A percentile compares a stretch with the other conserved stretches of the same genome.
These are phyloP conservation scores for Sporothrix pseudoabietina DNA, from an alignment of 2,329 filamentous ascomycete species.

Conservation along the genomic window DNA sequence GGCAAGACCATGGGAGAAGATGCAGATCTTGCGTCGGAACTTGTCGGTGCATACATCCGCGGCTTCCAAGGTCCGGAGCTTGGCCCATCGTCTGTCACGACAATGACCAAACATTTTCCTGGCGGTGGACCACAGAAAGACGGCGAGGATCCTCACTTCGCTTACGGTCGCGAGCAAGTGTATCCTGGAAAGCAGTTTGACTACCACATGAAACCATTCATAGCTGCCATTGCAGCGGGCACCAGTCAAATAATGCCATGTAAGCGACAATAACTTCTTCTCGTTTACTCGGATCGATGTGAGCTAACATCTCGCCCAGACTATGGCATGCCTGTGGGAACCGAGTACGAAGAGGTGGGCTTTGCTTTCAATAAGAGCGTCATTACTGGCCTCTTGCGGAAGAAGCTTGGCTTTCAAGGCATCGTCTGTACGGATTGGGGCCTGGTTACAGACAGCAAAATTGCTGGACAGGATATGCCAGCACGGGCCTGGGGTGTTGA, in stretches of 20 bases:
- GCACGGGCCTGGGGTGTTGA: neutral
- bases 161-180: neutral
- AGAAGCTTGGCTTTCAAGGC: neutral
- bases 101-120: neutral
- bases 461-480: neutral
- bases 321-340: neutral
- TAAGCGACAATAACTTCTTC: neutral
- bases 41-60: neutral
- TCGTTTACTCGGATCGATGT: neutral
- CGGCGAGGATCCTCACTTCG: neutral
- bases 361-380: neutral
- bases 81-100: neutral
- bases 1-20: neutral
- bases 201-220: neutral
- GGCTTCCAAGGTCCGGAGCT: neutral
- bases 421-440: neutral
- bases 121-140: neutral
- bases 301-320: neutral
- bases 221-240: neutral
- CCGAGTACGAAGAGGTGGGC: neutral
- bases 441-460: neutral
- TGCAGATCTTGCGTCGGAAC: neutral
- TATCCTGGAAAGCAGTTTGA: slow-evolving; percentile 1
- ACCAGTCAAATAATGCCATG: neutral
- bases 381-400: neutral